Base-by-base conservation (phyloP, 1,284 basidiomycete genomes). In the Cryptococcus maquisensis region DNA sequence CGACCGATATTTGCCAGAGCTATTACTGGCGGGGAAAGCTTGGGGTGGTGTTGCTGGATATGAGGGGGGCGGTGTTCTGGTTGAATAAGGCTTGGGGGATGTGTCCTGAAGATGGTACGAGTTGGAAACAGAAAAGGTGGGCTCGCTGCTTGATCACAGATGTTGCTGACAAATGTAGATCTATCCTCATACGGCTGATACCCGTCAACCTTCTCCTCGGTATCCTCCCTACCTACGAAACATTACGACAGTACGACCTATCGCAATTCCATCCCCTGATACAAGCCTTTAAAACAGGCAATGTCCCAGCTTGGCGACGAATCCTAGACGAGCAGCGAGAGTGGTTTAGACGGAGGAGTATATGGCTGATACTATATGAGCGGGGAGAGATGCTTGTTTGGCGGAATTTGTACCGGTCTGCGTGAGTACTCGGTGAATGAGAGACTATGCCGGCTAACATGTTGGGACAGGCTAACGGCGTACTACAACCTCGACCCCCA, bases 311-410 rank as follows among this genome's bases (percentile, higher is more conserved):
- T 1, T 79, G 73, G 68, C 67, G 73, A 8, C 46, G 47, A 4
- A 67, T 68, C 15, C 54, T 79, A 13, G 63, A 68, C 3, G 52
- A 61, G 39, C 56, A 67, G 26, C 62, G 69, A 32, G 72, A 75
- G 47, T 78, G 75, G 75, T 72, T 72, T 47, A 61, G 76, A 23
- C 55, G 59, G n/a, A 51, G 73, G 47, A 66, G 63, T 15, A 60
- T 77, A 20, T 77, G 76, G 71, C 63, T 78, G 50, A 60, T 78
- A 1, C 55, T 77, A 38, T 71, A 66, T 39, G 76, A 78, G 54
- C 67, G 77, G 28, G 77, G 75, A 18, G 77, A 77, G 62, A 72
- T 76, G 8, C 59, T 79, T 18, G 73, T 79, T 7, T 75, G 76
- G 73, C 60, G 78, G 21, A 77, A 74, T 51, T 59, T 79, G 18